Conservation (phyloP, 2,329 filamentous ascomycete genomes). For the Cladosporium sp. region DNA sequence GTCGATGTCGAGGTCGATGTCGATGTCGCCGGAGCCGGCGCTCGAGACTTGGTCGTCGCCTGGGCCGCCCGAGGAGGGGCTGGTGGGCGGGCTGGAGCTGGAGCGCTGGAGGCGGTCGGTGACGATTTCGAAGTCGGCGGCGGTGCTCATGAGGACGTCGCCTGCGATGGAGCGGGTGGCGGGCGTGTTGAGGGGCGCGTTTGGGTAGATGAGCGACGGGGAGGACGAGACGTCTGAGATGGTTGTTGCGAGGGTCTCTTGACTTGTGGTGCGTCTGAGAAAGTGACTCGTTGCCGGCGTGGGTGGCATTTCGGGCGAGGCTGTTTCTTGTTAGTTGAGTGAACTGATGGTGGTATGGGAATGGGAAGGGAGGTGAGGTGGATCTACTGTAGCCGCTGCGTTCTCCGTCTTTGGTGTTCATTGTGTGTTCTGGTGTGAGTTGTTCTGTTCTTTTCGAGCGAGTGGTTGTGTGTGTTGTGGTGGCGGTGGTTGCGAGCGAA, state of each 20-base stretch:
- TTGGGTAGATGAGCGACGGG: conserved; percentile 20
- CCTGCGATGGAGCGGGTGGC: conserved; percentile 22
- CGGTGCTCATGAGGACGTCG: background rate
- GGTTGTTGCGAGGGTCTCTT: conserved; percentile 19
- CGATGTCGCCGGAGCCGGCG: background rate
- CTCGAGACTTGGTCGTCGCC: background rate
- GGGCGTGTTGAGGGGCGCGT: conserved; percentile 26
- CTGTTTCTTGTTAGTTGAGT: background rate
- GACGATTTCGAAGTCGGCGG: conserved; percentile 17
- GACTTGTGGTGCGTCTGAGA: conserved; percentile 16
- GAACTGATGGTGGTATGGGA: background rate
- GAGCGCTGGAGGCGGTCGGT: conserved; percentile 10
- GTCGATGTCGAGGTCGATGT: background rate
- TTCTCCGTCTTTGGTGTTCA: conserved; percentile 5
- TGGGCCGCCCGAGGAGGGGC: background rate
- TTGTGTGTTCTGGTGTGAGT: background rate
- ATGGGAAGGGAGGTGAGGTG: background rate
- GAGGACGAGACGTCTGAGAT: conserved; percentile 20
- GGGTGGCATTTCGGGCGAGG: conserved; percentile 11
- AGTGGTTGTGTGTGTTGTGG: conserved; percentile 18
- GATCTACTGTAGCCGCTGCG: conserved; percentile 20
- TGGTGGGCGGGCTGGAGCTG: background rate
- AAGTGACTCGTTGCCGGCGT: conserved; percentile 12
- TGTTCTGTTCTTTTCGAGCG: background rate
- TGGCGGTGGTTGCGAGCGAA: conserved; percentile 11